These are phyloP conservation scores for Xenoacremonium recifei DNA, from an alignment of 2,329 filamentous ascomycete genomes.

Conservation along the genomic window DNA sequence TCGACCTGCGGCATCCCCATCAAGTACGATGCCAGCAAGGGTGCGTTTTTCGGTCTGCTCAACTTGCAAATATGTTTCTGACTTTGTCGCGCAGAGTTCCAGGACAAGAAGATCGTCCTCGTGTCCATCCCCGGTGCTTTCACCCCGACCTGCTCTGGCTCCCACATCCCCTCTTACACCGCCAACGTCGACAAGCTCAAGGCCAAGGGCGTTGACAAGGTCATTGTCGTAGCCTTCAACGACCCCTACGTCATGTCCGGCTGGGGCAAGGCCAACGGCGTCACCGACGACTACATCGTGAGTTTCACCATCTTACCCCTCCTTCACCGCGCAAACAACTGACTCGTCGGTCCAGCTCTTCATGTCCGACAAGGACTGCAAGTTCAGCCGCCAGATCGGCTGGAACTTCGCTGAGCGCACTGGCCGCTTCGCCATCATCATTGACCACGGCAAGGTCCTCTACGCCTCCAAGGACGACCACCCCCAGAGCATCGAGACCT, in stretches of 20 bases:
- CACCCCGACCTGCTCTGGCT: slow-evolving; percentile 81
- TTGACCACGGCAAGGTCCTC: slow-evolving; percentile 79
- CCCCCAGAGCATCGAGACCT: slow-evolving; percentile 41
- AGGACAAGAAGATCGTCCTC: slow-evolving; percentile 55
- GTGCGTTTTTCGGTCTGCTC: slow-evolving; percentile 34
- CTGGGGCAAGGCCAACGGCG: slow-evolving; percentile 84
- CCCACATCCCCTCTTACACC: slow-evolving; percentile 80
- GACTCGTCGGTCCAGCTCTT: slow-evolving; percentile 56
- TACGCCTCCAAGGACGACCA: slow-evolving; percentile 75
- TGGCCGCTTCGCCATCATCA: slow-evolving; percentile 74
- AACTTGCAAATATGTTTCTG: slow-evolving; percentile 5
- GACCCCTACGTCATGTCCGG: slow-evolving; percentile 86
- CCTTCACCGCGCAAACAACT: background rate
- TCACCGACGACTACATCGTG: slow-evolving; percentile 66
- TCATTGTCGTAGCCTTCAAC: slow-evolving; percentile 81
- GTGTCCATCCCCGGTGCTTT: slow-evolving; percentile 69
- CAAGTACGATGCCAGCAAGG: slow-evolving; percentile 76
- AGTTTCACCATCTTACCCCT: slow-evolving; percentile 22
- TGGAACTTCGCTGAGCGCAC: slow-evolving; percentile 76
- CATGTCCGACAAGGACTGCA: slow-evolving; percentile 65
- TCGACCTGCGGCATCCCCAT: slow-evolving; percentile 76
- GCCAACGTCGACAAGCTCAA: slow-evolving; percentile 68
- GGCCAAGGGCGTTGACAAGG: slow-evolving; percentile 77
- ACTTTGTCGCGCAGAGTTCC: slow-evolving; percentile 43
- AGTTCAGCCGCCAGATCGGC: slow-evolving; percentile 75